Base-by-base conservation (phyloP, 495 filamentous ascomycete genomes). In the Aspergillus olivimuriae region DNA sequence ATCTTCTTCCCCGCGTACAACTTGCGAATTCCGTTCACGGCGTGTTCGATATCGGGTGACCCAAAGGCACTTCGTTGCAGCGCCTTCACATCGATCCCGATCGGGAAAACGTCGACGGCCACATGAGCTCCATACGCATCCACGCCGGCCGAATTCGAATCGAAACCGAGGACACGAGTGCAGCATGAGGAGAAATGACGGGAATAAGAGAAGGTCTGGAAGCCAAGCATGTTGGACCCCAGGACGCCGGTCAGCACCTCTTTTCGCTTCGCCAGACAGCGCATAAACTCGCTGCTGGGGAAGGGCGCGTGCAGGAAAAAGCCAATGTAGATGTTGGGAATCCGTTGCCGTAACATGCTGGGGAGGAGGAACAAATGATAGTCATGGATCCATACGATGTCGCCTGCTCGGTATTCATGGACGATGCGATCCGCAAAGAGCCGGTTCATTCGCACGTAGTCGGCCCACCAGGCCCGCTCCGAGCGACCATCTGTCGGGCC, bases 221-320 rank as follows among this genome's bases (percentile, higher is more conserved):
- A 95, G 1, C 86, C 88, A 46, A 96, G 74, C 74, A 95, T 81
- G 57, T 94, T 95, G 30, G 90, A 79, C 10, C 89, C 87, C 17
- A 96, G 73, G 39, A 94, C 80, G 20, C 90, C 90, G 48, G 88
- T 85, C 8, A 96, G 70, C 1, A 96, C 73, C 55, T 94, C 87
- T 61, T 94, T 95, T 43, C 90, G 71, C 49, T 86, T 80, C 9
- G 86, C 84, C 31, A 94, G 73, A 57, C 89, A 94, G 6, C 87
- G 77, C 46, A 94, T 77, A 60, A 91, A 95, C 58, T 96, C 90
- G 68, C 86, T 91, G 65, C 88, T 94, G 22, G 90, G 90, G 63
- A 95, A 95, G 1, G 90, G 90, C 14, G 88, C 81, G 58, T 96
- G 90, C 14, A 96, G 71, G 68, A 85, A 96, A 66, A 94, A 92